Evolutionary conservation across 2,329 filamentous ascomycete species (phyloP).

Genomic region (Sporothrix pallida): DNA sequence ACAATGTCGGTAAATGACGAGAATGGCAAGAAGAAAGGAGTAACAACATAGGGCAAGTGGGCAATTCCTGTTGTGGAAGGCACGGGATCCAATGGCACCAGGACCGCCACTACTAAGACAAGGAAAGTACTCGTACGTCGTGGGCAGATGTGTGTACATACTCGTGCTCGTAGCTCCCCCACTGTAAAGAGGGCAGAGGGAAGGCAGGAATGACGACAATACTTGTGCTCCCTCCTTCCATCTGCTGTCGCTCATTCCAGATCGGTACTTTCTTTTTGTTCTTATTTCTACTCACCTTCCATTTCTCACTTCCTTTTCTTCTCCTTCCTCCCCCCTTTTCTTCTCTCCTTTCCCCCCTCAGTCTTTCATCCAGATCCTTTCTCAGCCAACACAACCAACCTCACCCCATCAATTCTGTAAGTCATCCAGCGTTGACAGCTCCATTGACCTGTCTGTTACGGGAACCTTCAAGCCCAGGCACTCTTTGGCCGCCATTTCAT

Average conservation of each 20-base stretch:
- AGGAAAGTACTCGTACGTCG: neutral
- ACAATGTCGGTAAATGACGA: neutral
- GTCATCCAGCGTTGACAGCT: neutral
- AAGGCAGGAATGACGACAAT: conserved; percentile 27
- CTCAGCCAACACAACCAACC: conserved; percentile 22
- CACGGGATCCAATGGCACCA: conserved; percentile 14
- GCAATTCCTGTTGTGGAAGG: conserved; percentile 15
- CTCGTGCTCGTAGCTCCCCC: neutral
- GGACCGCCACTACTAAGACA: conserved; percentile 15
- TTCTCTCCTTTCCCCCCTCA: neutral
- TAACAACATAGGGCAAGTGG: neutral
- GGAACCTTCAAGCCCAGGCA: neutral
- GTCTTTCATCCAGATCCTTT: conserved; percentile 3
- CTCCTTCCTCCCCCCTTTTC: neutral
- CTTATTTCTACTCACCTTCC: conserved; percentile 23
- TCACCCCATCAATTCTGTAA: conserved; percentile 17
- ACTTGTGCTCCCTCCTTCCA: neutral
- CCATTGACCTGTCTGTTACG: neutral
- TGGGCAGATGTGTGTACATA: neutral
- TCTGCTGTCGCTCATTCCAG: conserved; percentile 11
- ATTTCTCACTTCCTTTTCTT: neutral
- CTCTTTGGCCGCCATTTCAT: neutral
- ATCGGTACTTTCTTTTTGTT: conserved; percentile 7
- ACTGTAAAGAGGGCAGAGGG: neutral
- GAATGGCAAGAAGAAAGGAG: neutral